A percentile compares a stretch with the other conserved stretches of the same genome.
These are phyloP conservation scores for Parasitella parasitica DNA, from an alignment of 371 early-diverging fungal species.

Conservation along the genomic window DNA sequence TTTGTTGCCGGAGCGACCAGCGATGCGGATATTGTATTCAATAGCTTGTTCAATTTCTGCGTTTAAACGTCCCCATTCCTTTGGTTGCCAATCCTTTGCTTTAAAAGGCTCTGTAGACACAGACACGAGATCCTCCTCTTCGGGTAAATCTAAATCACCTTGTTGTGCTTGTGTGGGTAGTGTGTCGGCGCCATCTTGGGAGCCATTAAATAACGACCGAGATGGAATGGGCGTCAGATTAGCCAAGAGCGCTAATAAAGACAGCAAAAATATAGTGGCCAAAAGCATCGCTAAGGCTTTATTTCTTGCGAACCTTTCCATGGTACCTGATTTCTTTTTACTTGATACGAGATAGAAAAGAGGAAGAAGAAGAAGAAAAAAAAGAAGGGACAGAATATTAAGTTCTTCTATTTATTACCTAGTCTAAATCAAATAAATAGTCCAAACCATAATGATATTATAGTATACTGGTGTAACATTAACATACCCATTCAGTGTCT, in stretches of 20 bases:
- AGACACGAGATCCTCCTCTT: slow-evolving; percentile 17
- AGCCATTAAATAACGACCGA: background rate
- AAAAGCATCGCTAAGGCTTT: slow-evolving; percentile 13
- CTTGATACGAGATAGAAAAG: background rate
- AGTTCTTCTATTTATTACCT: background rate
- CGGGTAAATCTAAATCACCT: background rate
- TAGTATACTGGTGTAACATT: slow-evolving; percentile 1
- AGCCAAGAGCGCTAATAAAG: slow-evolving; percentile 11
- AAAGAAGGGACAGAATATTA: background rate
- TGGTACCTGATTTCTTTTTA: background rate
- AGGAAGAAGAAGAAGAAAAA: background rate
- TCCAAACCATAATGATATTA: too few relatives aligned
- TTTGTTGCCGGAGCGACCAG: background rate
- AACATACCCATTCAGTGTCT: background rate
- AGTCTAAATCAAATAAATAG: too few relatives aligned
- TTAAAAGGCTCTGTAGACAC: slow-evolving; percentile 8
- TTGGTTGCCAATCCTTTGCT: slow-evolving; percentile 22
- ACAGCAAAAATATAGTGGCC: slow-evolving; percentile 11
- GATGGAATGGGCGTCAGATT: slow-evolving; percentile 15
- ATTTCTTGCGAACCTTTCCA: slow-evolving; percentile 20
- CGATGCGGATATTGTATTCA: slow-evolving; percentile 6
- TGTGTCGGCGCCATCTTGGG: background rate
- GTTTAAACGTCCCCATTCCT: slow-evolving; percentile 17
- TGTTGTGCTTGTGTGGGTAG: background rate
- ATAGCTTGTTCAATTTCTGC: slow-evolving; percentile 15